A percentile compares a stretch with the other conserved stretches of the same genome.
Evolutionary conservation across 495 filamentous ascomycete species (phyloP).

Genomic region (Aspergillus nanangensis): DNA sequence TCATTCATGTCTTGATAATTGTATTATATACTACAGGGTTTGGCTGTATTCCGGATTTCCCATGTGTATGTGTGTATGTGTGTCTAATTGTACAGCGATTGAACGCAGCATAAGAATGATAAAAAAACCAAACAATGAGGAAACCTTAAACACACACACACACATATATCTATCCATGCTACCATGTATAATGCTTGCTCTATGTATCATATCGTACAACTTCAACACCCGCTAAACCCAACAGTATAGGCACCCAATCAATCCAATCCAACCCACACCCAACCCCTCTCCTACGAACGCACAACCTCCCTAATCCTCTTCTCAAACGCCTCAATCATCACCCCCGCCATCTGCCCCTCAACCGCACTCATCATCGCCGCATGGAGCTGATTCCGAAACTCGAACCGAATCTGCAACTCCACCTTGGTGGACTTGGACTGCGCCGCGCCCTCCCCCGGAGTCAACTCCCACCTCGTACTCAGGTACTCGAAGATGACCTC

Average conservation of each 20-base stretch:
- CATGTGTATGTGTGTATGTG: neutral
- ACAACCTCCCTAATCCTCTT: slow-evolving; percentile 61
- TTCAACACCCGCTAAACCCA: neutral
- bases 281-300: neutral
- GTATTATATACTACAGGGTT: slow-evolving; percentile 25
- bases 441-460: slow-evolving; percentile 46
- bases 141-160: neutral
- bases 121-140: slow-evolving; percentile 1
- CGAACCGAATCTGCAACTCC: slow-evolving; percentile 66
- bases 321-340: slow-evolving; percentile 95
- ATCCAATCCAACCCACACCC: neutral
- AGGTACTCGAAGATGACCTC: slow-evolving; percentile 69
- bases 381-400: slow-evolving; percentile 83
- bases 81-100: slow-evolving; percentile 20
- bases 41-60: slow-evolving; percentile 11
- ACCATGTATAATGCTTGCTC: neutral
- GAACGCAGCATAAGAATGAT: slow-evolving; percentile 8
- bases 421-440: no score
- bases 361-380: slow-evolving; percentile 70
- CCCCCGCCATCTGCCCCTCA: slow-evolving; percentile 74
- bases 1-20: slow-evolving; percentile 18
- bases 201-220: neutral
- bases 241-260: neutral
- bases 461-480: slow-evolving; percentile 71
- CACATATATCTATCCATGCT: neutral